Base-by-base conservation (phyloP, 345 rosid genomes). In the Brassica incana region DNA sequence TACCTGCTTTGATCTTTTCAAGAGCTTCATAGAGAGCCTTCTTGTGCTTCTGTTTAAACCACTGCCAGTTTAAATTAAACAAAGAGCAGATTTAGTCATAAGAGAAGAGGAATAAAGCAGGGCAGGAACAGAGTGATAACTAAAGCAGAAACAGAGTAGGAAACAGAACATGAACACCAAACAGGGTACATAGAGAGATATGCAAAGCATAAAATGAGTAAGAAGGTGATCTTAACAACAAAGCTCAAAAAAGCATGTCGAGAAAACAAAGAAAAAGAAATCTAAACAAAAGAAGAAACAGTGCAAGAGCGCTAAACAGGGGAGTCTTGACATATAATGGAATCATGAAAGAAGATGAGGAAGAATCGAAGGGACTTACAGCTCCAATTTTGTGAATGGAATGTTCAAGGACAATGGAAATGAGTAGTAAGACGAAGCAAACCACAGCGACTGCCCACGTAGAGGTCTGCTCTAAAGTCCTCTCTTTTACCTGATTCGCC, bases 391-490 rank as follows among this genome's bases (percentile, higher is more conserved):
- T 81, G 58, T 90, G 84, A 63, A 94, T 77, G 65, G 85, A 73
- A n/a, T 85, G 77, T 68, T 94, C 94, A 1, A 91, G 79, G n/a
- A 87, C 76, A 68, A 90, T 67, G 33, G 96, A 90, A 18, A 85
- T 33, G 0, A 78, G 33, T 7, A 91, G 88, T 67, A 94, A 75
- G 79, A 91, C 33, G 78, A 89, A 86, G 77, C 93, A 92, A 80
- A 94, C 90, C 1, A 88, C 85, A 4, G 98, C 94, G 5, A 94
- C 88, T 16, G 94, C 95, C 98, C 98, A 94, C 71, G 97, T 94
- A 12, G 97, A 89, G 1, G 98, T 91, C 59, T 56, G 68, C 65
- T 90, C 86, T 8, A 91, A 80, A 33, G 90, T 71, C 25, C 76
- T 68, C 76, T 81, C 90, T 15, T 65, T 79, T 8, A 18, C 82